phyloP scores from a whole-genome alignment of 2,329 filamentous ascomycete genomes.

The Aureobasidium sp. region DNA sequence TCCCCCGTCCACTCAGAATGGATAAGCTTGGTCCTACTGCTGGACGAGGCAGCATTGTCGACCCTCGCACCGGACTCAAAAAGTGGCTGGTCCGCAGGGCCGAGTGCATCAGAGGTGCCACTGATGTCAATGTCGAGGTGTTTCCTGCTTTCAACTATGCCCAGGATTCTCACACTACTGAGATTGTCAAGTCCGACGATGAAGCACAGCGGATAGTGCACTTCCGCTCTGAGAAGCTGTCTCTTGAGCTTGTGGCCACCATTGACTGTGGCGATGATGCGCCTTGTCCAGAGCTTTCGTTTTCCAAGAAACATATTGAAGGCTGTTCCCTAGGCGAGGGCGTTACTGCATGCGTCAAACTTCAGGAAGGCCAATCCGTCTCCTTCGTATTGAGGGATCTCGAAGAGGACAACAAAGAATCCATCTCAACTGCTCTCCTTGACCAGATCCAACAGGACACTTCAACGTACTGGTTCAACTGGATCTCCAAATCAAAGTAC shows the following conservation, averaged over 20 bases:
- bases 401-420: conserved; percentile 50
- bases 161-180: conserved; percentile 53
- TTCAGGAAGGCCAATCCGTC: conserved; percentile 60
- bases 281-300: conserved; percentile 47
- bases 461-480: conserved; percentile 65
- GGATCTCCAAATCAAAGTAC: conserved; percentile 64
- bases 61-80: conserved; percentile 53
- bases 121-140: conserved; percentile 61
- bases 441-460: conserved; percentile 62
- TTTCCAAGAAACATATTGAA: conserved; percentile 47
- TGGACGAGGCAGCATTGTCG: conserved; percentile 16
- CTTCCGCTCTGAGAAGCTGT: conserved; percentile 53
- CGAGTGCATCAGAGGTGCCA: conserved; percentile 62
- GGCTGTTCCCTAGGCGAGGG: conserved; percentile 53
- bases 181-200: conserved; percentile 39
- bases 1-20: conserved; percentile 57
- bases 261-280: conserved; percentile 53
- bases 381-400: conserved; percentile 64
- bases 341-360: conserved; percentile 51
- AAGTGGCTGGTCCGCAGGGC: conserved; percentile 64
- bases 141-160: conserved; percentile 71
- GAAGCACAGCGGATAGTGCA: conserved; percentile 38
- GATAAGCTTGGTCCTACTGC: conserved; percentile 36
- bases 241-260: conserved; percentile 61
- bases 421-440: conserved; percentile 53